Percentiles rank a stretch among this genome's conserved stretches.
Conservation (phyloP, 345 rosid genomes). For the Adansonia digitata region DNA sequence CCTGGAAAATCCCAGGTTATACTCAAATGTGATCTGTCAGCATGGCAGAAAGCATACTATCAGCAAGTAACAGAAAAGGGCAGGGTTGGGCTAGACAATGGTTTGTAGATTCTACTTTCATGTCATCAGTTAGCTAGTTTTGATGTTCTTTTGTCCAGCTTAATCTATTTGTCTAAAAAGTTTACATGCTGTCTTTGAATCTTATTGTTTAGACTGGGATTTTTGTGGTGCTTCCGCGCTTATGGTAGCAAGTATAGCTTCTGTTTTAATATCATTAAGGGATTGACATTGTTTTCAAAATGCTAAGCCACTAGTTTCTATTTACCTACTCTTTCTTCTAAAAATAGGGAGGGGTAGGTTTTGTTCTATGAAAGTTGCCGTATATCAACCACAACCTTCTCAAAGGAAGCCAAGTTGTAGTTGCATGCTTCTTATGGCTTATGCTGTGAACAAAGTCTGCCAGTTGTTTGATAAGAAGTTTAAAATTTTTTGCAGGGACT, state of each 20-base stretch:
- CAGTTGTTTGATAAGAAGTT: conserved; percentile 13
- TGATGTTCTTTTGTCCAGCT: not conserved
- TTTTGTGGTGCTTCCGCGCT: not conserved
- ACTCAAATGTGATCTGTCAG: conserved; percentile 94
- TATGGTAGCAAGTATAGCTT: not conserved
- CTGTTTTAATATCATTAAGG: not conserved
- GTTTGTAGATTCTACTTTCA: conserved; percentile 39
- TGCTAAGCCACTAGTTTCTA: not conserved
- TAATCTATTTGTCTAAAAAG: not conserved
- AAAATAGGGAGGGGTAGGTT: not conserved
- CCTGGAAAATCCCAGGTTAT: conserved; percentile 95
- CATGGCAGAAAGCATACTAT: conserved; percentile 98
- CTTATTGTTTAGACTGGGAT: not conserved
- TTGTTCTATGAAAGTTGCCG: not conserved
- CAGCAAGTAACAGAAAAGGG: conserved; percentile 93
- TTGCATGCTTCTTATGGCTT: not conserved
- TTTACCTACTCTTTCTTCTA: not conserved
- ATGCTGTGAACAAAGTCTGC: not conserved
- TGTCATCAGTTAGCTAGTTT: not conserved
- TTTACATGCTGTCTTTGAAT: not conserved
- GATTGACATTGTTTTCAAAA: not conserved
- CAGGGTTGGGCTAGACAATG: conserved; percentile 88
- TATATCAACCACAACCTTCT: too few relatives aligned
- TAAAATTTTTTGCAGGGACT: conserved; percentile 54
- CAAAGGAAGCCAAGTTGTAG: not conserved